Percentiles rank a stretch among this genome's conserved stretches.
Evolutionary conservation across 208 protist species (phyloP).

Genomic region (Chromosphaera perkinsii): DNA sequence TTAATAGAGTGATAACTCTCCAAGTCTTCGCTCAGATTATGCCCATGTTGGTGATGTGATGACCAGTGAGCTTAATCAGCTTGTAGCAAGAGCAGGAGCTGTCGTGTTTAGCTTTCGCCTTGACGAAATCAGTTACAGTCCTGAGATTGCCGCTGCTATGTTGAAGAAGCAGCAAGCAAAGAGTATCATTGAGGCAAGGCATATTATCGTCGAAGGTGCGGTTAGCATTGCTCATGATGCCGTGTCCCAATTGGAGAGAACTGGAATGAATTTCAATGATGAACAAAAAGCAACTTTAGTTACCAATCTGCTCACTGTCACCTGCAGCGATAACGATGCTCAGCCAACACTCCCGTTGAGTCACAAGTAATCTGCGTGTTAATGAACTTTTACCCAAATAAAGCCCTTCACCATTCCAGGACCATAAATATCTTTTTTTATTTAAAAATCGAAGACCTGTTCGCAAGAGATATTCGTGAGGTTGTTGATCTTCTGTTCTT

Average conservation of each 20-base stretch:
- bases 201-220: conserved; percentile 17
- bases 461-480: too few species aligned
- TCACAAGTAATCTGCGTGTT: too few species aligned
- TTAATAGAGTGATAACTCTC: not conserved
- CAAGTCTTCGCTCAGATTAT: not conserved
- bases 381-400: too few species aligned
- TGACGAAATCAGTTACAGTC: conserved; percentile 14
- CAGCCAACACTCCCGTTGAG: conserved; percentile 6
- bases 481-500: too few species aligned
- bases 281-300: conserved; percentile 9
- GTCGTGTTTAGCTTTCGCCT: not conserved
- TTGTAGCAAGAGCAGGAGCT: not conserved
- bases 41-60: not conserved
- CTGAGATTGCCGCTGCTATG: conserved; percentile 18
- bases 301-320: conserved; percentile 18
- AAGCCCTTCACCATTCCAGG: too few species aligned
- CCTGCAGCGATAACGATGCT: conserved; percentile 4
- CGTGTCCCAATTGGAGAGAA: not conserved
- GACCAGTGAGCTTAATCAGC: not conserved
- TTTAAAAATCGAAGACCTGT: too few species aligned
- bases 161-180: conserved; percentile 18
- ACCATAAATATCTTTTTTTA: too few species aligned
- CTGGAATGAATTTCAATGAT: conserved; percentile 5
- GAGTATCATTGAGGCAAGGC: conserved; percentile 7
- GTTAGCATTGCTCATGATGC: conserved; percentile 9